Conservation (phyloP, 352 stramenopile genomes). For the Elongisporangium prolatum region DNA sequence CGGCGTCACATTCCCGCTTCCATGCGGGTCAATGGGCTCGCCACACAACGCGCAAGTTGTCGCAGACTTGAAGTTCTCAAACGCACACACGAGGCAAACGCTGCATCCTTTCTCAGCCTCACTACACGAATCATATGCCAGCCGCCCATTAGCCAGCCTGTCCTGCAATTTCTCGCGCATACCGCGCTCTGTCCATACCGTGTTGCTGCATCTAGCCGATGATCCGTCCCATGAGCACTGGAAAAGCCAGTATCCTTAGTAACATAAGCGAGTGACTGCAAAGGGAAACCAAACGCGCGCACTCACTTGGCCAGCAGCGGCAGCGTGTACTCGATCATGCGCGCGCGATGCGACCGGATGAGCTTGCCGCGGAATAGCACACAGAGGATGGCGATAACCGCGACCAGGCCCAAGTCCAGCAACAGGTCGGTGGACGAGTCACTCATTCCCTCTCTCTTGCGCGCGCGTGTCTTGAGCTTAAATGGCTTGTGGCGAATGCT, state of each 20-base stretch:
- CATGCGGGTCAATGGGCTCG: conserved; percentile 20
- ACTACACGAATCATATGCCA: conserved; percentile 5
- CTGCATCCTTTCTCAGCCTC: conserved; percentile 48
- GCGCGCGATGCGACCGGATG: conserved; percentile 27
- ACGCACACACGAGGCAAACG: conserved; percentile 37
- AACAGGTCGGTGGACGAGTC: background rate
- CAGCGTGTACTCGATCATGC: conserved; percentile 43
- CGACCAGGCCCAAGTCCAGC: conserved; percentile 9
- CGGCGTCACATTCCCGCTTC: background rate
- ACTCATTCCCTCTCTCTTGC: background rate
- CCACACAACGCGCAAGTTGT: conserved; percentile 46
- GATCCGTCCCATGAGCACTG: conserved; percentile 12
- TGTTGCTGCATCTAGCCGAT: conserved; percentile 47
- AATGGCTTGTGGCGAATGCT: background rate
- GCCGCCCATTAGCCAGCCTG: conserved; percentile 1
- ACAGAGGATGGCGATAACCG: conserved; percentile 44
- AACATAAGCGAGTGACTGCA: background rate
- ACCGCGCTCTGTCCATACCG: conserved; percentile 9
- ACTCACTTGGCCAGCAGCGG: conserved; percentile 49
- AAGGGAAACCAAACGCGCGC: background rate
- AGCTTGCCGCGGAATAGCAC: conserved; percentile 34
- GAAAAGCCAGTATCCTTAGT: no score
- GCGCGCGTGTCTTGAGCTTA: background rate
- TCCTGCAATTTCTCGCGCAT: no score
- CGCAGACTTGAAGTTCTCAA: conserved; percentile 57